These are phyloP conservation scores for Lavandula angustifolia DNA, from an alignment of 257 asterid genomes.

Conservation along the genomic window DNA sequence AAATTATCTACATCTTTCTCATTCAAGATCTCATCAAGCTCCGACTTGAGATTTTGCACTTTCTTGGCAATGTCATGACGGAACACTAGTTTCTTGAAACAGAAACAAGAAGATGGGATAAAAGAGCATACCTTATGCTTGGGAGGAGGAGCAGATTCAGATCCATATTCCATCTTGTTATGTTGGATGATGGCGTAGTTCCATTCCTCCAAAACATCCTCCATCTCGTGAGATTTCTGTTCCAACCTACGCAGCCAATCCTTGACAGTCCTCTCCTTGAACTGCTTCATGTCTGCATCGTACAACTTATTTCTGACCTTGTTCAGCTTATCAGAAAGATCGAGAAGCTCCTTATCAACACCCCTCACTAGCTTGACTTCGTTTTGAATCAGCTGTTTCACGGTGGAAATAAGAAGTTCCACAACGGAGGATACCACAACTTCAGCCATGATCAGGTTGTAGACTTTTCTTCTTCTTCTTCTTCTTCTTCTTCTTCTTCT, in stretches of 20 bases:
- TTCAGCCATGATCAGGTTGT: too few species aligned
- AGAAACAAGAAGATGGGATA: constrained; percentile 24
- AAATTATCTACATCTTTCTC: constrained; percentile 24
- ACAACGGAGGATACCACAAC: too few species aligned
- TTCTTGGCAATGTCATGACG: constrained; percentile 23
- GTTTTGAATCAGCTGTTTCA: background rate
- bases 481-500: too few species aligned
- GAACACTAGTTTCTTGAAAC: constrained; percentile 13
- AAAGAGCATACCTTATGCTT: too few species aligned
- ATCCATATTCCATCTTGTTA: too few species aligned
- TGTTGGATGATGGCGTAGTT: too few species aligned
- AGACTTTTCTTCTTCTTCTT: too few species aligned
- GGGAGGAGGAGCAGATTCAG: too few species aligned
- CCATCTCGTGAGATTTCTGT: too few species aligned
- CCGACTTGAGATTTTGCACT: constrained; percentile 1
- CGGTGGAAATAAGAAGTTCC: too few species aligned
- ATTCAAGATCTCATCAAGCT: constrained; percentile 21
- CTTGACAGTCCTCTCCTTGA: background rate
- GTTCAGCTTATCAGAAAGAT: background rate
- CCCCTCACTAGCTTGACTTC: constrained; percentile 21
- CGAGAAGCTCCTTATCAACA: constrained; percentile 2
- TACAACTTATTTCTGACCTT: background rate
- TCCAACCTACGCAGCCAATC: constrained; percentile 23
- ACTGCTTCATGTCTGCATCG: constrained; percentile 23
- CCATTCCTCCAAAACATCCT: too few species aligned